These are phyloP conservation scores for Eimeria acervulina DNA, from an alignment of 169 alveolate genomes.

Conservation along the genomic window DNA sequence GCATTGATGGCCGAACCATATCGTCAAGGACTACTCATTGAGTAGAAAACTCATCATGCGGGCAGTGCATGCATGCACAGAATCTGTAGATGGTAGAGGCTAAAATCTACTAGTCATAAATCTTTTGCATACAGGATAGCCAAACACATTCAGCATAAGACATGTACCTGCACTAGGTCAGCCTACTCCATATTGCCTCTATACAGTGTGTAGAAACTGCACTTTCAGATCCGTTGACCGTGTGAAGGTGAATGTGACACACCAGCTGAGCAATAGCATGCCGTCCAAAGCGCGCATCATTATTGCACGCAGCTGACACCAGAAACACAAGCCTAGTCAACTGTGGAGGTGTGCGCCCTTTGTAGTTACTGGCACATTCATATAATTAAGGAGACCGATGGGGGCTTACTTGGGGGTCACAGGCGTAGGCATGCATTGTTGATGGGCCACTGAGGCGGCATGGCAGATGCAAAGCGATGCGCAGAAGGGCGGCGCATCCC, in stretches of 20 bases:
- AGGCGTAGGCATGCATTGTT: no score
- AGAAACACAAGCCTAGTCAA: neutral
- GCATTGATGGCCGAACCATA: no score
- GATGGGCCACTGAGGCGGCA: no score
- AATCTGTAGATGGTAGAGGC: no score
- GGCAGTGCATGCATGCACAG: no score
- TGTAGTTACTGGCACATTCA: no score
- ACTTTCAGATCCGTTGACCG: neutral
- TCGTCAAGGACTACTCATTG: neutral
- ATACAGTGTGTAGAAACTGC: neutral
- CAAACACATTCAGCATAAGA: neutral
- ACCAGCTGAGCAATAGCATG: neutral
- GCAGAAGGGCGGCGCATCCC: no score
- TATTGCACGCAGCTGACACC: neutral
- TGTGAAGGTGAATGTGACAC: neutral
- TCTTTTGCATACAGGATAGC: neutral
- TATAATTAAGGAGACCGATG: no score
- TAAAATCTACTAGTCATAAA: neutral
- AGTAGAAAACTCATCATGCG: neutral
- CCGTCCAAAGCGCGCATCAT: neutral
- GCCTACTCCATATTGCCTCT: neutral
- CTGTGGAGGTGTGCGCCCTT: no score
- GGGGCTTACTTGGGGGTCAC: no score
- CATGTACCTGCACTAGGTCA: neutral
- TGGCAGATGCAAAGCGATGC: no score